Evolutionary conservation across 1,284 basidiomycete genomes (phyloP), one percentile per base, ranked within the genome.

Genomic region (Sanguinoderma infundibulare): DNA sequence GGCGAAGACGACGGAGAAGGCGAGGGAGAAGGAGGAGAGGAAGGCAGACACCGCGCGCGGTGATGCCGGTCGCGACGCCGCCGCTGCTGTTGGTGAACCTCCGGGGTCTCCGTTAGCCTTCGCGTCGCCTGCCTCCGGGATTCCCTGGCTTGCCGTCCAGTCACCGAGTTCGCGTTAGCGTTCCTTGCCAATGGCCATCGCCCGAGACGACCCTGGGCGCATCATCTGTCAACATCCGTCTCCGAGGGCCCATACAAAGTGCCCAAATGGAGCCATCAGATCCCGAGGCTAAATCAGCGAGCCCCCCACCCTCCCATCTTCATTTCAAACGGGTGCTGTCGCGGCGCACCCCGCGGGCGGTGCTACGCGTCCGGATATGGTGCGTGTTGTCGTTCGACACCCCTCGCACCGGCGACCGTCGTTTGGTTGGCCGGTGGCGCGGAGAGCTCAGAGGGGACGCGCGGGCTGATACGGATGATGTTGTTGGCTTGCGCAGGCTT

Each of bases 311-410:
- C 28, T 47, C 28, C 30, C 28, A 50, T 14, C 10, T 34, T 35
- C 28, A 32, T 30, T 26, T 47, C 46, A 47, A 35, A 20, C 28
- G n/a, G 30, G 32, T 12, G 17, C 49, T 34, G 30, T 22, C 49
- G 46, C 46, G 46, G 49, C 3, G 38, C 49, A 50, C n/a, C 28
- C 47, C 7, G 17, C 30, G 30, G 55, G 55, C 55, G 55, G 55
- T 56, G 55, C 54, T 15, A 20, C 30, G 36, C 36, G 34, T 40
- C 55, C 55, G n/a, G 36, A 57, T 49, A 50, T 39, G 55, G 55
- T 32, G 46, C 46, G 55, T 40, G 55, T 57, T 57, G 55, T 57
- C 50, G 49, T 51, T 32, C 49, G 34, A 2, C 17, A 30, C 34
- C 32, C 15, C 20, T 30, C 26, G 30, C 20, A n/a, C n/a, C 24